Percentiles rank a stretch among this genome's conserved stretches.
These are phyloP conservation scores for Cadophora sp. DNA, from an alignment of 2,329 filamentous ascomycete genomes.

Conservation along the genomic window DNA sequence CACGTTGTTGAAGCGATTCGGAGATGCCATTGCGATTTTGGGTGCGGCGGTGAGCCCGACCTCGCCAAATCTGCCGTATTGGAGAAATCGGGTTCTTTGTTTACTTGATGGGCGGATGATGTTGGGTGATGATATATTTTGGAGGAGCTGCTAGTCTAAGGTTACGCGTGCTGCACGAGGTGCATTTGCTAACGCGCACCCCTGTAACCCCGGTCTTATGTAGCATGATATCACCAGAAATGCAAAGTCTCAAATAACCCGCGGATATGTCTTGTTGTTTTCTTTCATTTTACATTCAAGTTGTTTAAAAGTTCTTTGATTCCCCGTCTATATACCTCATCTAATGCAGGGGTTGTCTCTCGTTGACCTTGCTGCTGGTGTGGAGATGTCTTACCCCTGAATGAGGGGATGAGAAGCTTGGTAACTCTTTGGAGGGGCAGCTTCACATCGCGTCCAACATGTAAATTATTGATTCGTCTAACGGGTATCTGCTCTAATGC, in stretches of 20 bases:
- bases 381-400: conserved; percentile 11
- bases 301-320: neutral
- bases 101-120: conserved; percentile 8
- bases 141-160: conserved; percentile 1
- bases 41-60: conserved; percentile 11
- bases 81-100: conserved; percentile 9
- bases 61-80: neutral
- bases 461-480: conserved; percentile 26
- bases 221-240: conserved; percentile 4
- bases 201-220: conserved; percentile 18
- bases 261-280: neutral
- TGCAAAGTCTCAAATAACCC: neutral
- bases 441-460: neutral
- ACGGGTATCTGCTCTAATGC: conserved; percentile 32
- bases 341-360: neutral
- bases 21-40: conserved; percentile 24
- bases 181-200: conserved; percentile 23
- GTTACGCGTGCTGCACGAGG: conserved; percentile 23
- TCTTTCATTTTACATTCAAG: neutral
- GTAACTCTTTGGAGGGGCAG: conserved; percentile 10
- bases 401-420: conserved; percentile 8
- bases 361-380: neutral
- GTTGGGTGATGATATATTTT: conserved; percentile 6
- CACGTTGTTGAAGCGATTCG: conserved; percentile 19
- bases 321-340: neutral